Conservation (phyloP, 75 land plant species). For the Cunninghamia lanceolata region DNA sequence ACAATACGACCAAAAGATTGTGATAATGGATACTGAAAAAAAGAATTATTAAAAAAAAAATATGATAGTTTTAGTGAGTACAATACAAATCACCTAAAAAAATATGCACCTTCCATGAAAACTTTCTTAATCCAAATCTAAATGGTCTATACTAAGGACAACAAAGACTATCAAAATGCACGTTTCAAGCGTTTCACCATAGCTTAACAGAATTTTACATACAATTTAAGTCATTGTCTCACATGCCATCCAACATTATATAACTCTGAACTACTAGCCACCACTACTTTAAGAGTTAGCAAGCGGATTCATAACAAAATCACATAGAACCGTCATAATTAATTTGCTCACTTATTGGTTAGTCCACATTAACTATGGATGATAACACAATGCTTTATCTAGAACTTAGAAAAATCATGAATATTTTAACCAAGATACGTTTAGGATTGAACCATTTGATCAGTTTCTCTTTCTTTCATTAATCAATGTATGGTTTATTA, state of each 20-base stretch:
- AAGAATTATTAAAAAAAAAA: too few relatives aligned
- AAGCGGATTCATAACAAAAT: not conserved
- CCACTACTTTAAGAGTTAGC: not conserved
- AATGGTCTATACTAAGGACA: not conserved
- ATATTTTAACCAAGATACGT: too few relatives aligned
- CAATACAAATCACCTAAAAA: not conserved
- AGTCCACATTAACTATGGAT: too few relatives aligned
- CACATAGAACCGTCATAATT: not conserved
- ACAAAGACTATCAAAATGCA: not conserved
- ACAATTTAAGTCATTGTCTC: not conserved
- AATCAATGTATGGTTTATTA: too few relatives aligned
- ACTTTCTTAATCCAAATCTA: not conserved
- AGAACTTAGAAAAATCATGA: too few relatives aligned
- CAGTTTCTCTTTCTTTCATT: too few relatives aligned
- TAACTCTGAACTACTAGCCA: not conserved
- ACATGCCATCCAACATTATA: not conserved
- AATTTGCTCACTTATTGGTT: not conserved
- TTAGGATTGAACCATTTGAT: too few relatives aligned
- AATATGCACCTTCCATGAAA: not conserved
- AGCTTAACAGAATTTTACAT: not conserved
- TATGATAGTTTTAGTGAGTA: not conserved
- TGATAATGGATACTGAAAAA: not conserved
- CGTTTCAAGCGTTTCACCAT: not conserved
- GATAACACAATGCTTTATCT: too few relatives aligned
- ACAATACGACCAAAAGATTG: not conserved